Evolutionary conservation across 1,284 basidiomycete species (phyloP).

Genomic region (Ganoderma resinaceum): DNA sequence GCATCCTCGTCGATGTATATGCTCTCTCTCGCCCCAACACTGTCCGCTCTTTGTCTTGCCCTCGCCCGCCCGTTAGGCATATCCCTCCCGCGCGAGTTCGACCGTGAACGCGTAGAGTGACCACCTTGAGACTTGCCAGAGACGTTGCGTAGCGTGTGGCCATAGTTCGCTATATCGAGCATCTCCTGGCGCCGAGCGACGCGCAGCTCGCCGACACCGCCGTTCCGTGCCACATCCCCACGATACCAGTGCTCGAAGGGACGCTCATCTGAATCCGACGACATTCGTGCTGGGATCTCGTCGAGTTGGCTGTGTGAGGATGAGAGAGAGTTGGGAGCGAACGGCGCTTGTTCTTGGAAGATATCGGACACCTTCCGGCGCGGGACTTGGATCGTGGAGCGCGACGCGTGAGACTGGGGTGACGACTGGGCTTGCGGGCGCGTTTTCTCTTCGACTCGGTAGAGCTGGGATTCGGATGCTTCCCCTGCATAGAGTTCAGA

Average conservation of each 20-base stretch:
- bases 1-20: constrained; percentile 70
- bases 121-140: constrained; percentile 29
- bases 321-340: constrained; percentile 31
- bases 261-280: constrained; percentile 77
- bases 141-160: constrained; percentile 51
- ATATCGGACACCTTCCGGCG: constrained; percentile 47
- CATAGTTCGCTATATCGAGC: constrained; percentile 84
- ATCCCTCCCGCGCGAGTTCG: constrained; percentile 38
- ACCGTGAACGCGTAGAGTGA: constrained; percentile 36
- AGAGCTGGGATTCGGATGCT: constrained; percentile 31
- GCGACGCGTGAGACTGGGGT: constrained; percentile 35
- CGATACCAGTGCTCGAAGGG: constrained; percentile 87
- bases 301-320: constrained; percentile 36
- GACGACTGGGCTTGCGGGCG: constrained; percentile 18
- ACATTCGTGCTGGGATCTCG: constrained; percentile 50
- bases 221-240: constrained; percentile 79
- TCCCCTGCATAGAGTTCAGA: constrained; percentile 8
- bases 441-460: constrained; percentile 37
- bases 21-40: constrained; percentile 64
- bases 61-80: constrained; percentile 13
- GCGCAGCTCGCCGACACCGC: constrained; percentile 78
- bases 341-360: constrained; percentile 52
- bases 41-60: constrained; percentile 58
- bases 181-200: constrained; percentile 77
- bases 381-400: constrained; percentile 38